These are phyloP conservation scores for Coleophoma cylindrospora DNA, from an alignment of 2,329 filamentous ascomycete genomes.

Conservation along the genomic window DNA sequence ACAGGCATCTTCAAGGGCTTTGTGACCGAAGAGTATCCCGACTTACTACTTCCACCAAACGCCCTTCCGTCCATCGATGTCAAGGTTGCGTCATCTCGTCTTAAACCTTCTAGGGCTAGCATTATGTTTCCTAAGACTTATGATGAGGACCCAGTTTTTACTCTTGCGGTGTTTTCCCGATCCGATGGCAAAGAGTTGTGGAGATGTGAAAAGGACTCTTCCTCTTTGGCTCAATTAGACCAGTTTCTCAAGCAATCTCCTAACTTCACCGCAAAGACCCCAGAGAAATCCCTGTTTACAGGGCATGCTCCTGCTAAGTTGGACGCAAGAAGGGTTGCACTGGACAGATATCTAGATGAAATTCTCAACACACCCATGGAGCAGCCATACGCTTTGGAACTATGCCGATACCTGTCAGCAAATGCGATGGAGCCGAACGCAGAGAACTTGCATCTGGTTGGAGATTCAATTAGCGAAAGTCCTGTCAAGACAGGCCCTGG, in stretches of 20 bases:
- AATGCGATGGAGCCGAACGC: conserved; percentile 57
- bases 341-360: conserved; percentile 82
- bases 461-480: conserved; percentile 32
- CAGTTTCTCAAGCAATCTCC: conserved; percentile 70
- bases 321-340: conserved; percentile 74
- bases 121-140: conserved; percentile 72
- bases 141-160: conserved; percentile 93
- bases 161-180: conserved; percentile 77
- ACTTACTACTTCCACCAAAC: conserved; percentile 80
- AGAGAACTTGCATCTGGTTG: conserved; percentile 44
- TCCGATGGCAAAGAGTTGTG: conserved; percentile 76
- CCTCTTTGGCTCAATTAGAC: conserved; percentile 77
- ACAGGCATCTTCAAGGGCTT: conserved; percentile 69
- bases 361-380: conserved; percentile 80
- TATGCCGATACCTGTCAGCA: conserved; percentile 83
- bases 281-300: conserved; percentile 80
- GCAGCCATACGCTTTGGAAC: conserved; percentile 67
- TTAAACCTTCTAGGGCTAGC: conserved; percentile 86
- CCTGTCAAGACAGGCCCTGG: conserved; percentile 48
- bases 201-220: conserved; percentile 89
- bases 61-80: conserved; percentile 82
- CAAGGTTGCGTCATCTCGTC: conserved; percentile 86
- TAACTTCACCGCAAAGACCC: conserved; percentile 70
- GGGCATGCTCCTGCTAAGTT: conserved; percentile 93
- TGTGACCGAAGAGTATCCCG: conserved; percentile 80